Conservation (phyloP, 2,329 filamentous ascomycete genomes). For the Graphiopsis chlorocephala region DNA sequence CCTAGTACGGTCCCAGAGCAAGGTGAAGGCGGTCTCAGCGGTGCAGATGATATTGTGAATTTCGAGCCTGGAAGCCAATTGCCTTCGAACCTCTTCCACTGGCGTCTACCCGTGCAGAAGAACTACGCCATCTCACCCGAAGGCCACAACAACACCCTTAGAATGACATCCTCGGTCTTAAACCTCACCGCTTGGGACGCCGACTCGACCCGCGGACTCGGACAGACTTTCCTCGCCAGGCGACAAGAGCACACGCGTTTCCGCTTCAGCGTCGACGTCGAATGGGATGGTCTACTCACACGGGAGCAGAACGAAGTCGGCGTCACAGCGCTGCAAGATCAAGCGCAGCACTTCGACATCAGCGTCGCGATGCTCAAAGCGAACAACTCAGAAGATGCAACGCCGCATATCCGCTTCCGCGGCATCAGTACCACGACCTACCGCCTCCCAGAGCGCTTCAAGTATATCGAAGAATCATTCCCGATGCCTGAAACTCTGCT, state of each 20-base stretch:
- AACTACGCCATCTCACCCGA: slow-evolving; percentile 48
- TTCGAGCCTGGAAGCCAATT: slow-evolving; percentile 46
- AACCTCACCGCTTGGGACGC: slow-evolving; percentile 56
- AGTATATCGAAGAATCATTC: slow-evolving; percentile 16
- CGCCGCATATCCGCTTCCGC: slow-evolving; percentile 46
- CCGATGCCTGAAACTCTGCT: slow-evolving; percentile 42
- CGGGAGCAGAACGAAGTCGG: slow-evolving; percentile 41
- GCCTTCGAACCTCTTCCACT: slow-evolving; percentile 56
- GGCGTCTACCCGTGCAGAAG: slow-evolving; percentile 47
- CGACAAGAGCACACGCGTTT: slow-evolving; percentile 57
- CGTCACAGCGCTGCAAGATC: slow-evolving; percentile 27
- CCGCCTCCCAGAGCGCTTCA: slow-evolving; percentile 17
- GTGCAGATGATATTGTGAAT: slow-evolving; percentile 43
- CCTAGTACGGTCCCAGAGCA: slow-evolving; percentile 35
- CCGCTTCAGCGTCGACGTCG: slow-evolving; percentile 47
- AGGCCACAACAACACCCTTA: slow-evolving; percentile 45
- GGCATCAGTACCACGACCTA: slow-evolving; percentile 31
- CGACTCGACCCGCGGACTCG: slow-evolving; percentile 46
- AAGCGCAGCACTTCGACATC: slow-evolving; percentile 53
- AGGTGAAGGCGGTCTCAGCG: slow-evolving; percentile 43
- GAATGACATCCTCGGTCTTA: slow-evolving; percentile 48
- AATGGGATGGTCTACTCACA: slow-evolving; percentile 43
- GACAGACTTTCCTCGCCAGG: slow-evolving; percentile 55
- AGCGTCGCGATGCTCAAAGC: slow-evolving; percentile 26
- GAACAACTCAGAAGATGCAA: slow-evolving; percentile 16